Conservation (phyloP, 805 yeast species). For the Kuraishia piskuri region DNA sequence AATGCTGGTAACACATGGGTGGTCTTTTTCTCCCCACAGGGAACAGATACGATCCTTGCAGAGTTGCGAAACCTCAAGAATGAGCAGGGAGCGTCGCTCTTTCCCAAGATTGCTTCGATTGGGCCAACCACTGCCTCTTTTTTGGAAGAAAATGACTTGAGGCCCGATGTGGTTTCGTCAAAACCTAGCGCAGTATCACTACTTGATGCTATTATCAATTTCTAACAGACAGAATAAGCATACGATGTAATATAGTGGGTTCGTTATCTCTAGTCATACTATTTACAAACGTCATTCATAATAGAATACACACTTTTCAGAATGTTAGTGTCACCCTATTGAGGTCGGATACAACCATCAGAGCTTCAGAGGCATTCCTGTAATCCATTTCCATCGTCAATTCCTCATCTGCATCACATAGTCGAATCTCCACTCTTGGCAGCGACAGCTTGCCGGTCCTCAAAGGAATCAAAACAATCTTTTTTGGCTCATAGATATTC, state of each 20-base stretch:
- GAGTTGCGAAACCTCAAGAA: conserved; percentile 22
- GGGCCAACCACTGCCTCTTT: conserved; percentile 87
- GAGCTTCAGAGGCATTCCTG: conserved; percentile 58
- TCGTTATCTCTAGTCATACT: not conserved
- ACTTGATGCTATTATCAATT: conserved; percentile 22
- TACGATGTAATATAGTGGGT: not conserved
- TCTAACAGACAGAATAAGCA: not conserved
- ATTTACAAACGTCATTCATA: not conserved
- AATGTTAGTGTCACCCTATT: conserved; percentile 56
- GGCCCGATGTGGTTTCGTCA: conserved; percentile 54
- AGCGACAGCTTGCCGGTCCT: conserved; percentile 63
- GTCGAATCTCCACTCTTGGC: conserved; percentile 50
- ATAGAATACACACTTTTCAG: conserved; percentile 16
- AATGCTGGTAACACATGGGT: conserved; percentile 44
- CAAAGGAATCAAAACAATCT: conserved; percentile 59
- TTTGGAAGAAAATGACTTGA: conserved; percentile 40
- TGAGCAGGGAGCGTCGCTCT: not conserved
- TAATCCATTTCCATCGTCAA: conserved; percentile 51
- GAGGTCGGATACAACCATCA: conserved; percentile 63
- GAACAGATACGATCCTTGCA: conserved; percentile 56
- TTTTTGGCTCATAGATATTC: conserved; percentile 11
- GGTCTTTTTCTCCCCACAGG: conserved; percentile 88
- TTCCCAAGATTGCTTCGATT: conserved; percentile 60
- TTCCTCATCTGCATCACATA: conserved; percentile 23
- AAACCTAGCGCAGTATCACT: conserved; percentile 67